Evolutionary conservation across 169 alveolate genomes (phyloP), one percentile per base, ranked within the genome.

Genomic region (Eimeria brunetti): DNA sequence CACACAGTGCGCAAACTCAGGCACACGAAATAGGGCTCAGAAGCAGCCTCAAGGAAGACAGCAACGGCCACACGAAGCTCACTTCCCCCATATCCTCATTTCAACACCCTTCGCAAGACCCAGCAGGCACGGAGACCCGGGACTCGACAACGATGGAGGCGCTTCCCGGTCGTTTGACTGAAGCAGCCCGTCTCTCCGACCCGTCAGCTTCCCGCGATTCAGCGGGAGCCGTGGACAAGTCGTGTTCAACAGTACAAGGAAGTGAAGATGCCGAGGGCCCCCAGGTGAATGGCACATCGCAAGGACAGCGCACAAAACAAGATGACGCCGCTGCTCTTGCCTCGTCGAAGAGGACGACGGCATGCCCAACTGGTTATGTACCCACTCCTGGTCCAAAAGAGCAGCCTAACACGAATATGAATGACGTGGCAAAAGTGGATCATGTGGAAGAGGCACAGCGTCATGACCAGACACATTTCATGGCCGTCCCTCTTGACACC

Each of bases 371-470:
- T 18, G 92, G 92, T 33, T 89, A 69, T 64, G 58, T 89, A 24
- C 94, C 94, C 20, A 62, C 94, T 18, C 41, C 94, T 38, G 94
- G 94, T 9, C 94, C 94, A 8, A 89, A 89, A 41, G 94, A 89
- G 75, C 94, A 49, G 60, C 94, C 94, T 4, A 46, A 89, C 76
- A 89, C 94, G 27, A 89, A 89, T 38, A 89, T 89, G 94, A 33
- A 69, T 64, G 88, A 89, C 53, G 92, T 86, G 46, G 92, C 92
- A n/a, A 49, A 56, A 44, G 92, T 86, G 41, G 92, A 86, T 33
- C 92, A 86, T 62, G 83, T 86, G 60, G 83, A 86, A 44, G 81
- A 86, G 51, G 92, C 92, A 30, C 92, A 86, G 92, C 81, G 92
- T 12, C 92, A 86, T 69, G 92, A 86, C 44, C 92, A 86, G 33